A percentile compares a stretch with the other conserved stretches of the same genome.
Evolutionary conservation across 768 basidiomycete genomes (phyloP).

Genomic region (Pleurotus giganteus): DNA sequence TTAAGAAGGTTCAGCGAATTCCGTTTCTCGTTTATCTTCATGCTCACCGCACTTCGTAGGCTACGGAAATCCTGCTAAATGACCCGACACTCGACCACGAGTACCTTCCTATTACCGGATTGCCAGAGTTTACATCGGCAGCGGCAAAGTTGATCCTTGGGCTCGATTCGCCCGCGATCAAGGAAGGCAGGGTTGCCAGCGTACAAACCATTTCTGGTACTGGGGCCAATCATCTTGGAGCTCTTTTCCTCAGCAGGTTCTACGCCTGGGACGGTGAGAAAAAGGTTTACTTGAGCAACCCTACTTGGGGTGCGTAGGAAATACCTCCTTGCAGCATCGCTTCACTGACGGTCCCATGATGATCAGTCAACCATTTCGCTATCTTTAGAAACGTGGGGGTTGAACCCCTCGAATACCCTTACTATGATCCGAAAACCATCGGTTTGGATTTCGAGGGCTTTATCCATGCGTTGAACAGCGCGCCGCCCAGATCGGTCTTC

Average conservation of each 20-base stretch:
- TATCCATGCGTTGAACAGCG: constrained; percentile 53
- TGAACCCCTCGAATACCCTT: constrained; percentile 84
- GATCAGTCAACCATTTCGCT: constrained; percentile 81
- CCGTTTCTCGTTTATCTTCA: not conserved
- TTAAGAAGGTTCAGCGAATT: constrained; percentile 63
- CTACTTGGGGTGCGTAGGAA: constrained; percentile 81
- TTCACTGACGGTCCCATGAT: not conserved
- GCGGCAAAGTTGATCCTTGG: constrained; percentile 86
- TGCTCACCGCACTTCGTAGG: constrained; percentile 41
- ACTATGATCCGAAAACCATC: constrained; percentile 90
- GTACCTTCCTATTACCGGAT: constrained; percentile 88
- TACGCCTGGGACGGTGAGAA: constrained; percentile 72
- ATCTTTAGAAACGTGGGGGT: constrained; percentile 92
- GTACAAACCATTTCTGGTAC: constrained; percentile 96
- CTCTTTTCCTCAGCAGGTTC: constrained; percentile 80
- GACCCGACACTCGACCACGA: constrained; percentile 83
- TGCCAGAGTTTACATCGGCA: constrained; percentile 76
- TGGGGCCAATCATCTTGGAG: constrained; percentile 92
- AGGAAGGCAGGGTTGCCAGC: constrained; percentile 69
- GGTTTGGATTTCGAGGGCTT: constrained; percentile 80
- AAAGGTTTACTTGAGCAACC: constrained; percentile 82
- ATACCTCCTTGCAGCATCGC: constrained; percentile 10
- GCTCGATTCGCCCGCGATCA: constrained; percentile 62
- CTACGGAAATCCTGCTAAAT: constrained; percentile 64
- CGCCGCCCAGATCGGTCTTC: constrained; percentile 79